Conservation (phyloP, 371 early-diverging fungal genomes). For the Entomophthora muscae region DNA sequence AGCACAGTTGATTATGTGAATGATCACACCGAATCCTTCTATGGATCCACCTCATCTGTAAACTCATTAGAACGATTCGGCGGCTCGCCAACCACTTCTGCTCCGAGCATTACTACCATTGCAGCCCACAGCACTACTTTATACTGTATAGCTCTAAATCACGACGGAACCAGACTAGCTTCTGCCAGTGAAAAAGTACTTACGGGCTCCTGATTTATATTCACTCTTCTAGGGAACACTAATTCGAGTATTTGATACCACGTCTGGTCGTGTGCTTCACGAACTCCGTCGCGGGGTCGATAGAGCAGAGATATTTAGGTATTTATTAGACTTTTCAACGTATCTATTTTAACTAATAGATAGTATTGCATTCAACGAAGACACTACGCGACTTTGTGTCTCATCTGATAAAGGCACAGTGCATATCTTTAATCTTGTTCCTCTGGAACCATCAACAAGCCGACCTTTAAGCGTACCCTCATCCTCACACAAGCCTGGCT, state of each 20-base stretch:
- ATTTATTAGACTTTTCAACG: not conserved
- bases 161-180: conserved; percentile 58
- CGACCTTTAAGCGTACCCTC: not conserved
- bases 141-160: conserved; percentile 54
- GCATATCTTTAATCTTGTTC: conserved; percentile 77
- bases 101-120: conserved; percentile 26
- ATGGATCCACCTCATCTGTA: not conserved
- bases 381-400: conserved; percentile 59
- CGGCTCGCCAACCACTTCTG: not conserved
- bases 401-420: conserved; percentile 87
- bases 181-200: conserved; percentile 54
- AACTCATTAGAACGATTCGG: conserved; percentile 8
- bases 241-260: conserved; percentile 71
- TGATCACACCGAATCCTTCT: not conserved
- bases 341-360: not conserved
- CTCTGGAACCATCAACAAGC: not conserved
- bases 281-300: conserved; percentile 84
- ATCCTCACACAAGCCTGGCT: not conserved
- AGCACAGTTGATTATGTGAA: conserved; percentile 28
- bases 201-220: not conserved
- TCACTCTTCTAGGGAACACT: conserved; percentile 43
- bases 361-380: conserved; percentile 65
- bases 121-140: conserved; percentile 66
- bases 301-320: conserved; percentile 63
- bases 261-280: conserved; percentile 49